Evolutionary conservation across 352 stramenopile species (phyloP), one percentile per base, ranked within the genome.

Genomic region (Phytophthora gonapodyides): DNA sequence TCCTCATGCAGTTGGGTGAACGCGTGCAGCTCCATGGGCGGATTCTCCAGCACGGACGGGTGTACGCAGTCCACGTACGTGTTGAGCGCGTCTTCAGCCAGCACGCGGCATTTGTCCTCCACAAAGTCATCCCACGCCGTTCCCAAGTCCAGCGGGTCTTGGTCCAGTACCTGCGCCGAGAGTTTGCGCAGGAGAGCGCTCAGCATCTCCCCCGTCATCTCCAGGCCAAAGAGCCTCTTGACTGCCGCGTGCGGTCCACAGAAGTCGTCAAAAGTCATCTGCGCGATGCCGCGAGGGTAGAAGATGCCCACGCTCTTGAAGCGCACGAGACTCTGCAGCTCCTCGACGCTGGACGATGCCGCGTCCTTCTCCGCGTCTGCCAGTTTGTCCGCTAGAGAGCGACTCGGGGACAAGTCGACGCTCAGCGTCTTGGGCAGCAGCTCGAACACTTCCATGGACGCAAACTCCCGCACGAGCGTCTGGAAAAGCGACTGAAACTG

Each of bases 41-140:
- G 79, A 19, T 50, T 34, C 45, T 93, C 84, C 9, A 67, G 52
- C 13, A 84, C 76, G 6, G 74, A 82, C 12, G 75, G 73, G 48
- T 85, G 78, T 7, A 93, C 77, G 51, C 83, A 93, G 58, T 95
- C 86, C 17, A 81, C 56, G 58, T 95, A 95, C 34, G 79, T 93
- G 15, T 58, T 70, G 15, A 91, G 53, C 5, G 82, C 86, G 44
- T 93, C 82, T 12, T 82, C 80, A 0, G 80, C 82, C 8, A 88
- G 46, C 0, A 72, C 50, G 10, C 35, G 34, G 41, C 84, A 93
- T 38, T 81, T 79, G 37, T 74, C 42, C 53, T 88, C 78, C 15
- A 86, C 82, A 43, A 84, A 63, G 31, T 87, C 78, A 57, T 93
- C 84, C 81, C 82, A 95, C 1, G 76, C 82, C 34, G 53, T 78